Evolutionary conservation across 2,329 filamentous ascomycete species (phyloP).

Genomic region (Teratosphaeria nubilosa): DNA sequence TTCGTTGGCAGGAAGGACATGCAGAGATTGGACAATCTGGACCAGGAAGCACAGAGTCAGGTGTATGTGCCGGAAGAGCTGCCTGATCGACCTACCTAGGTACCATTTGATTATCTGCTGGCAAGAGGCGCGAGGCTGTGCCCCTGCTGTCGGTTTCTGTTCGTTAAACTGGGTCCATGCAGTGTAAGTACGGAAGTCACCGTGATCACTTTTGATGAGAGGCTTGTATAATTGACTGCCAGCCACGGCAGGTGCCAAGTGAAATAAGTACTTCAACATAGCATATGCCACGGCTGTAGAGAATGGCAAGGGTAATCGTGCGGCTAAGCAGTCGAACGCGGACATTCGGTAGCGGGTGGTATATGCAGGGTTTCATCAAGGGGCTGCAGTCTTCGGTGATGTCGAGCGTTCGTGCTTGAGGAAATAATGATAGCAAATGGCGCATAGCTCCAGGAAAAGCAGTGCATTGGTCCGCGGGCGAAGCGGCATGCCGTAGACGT

Average conservation of each 20-base stretch:
- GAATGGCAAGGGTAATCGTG: slow-evolving; percentile 2
- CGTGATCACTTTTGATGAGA: not conserved
- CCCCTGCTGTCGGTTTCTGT: slow-evolving; percentile 1
- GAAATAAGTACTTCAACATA: slow-evolving; percentile 2
- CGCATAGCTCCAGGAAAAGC: too few relatives aligned
- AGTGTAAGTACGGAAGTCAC: not conserved
- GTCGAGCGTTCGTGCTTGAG: too few relatives aligned
- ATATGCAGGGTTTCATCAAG: not conserved
- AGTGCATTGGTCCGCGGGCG: too few relatives aligned
- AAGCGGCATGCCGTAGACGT: too few relatives aligned
- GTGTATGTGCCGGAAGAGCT: slow-evolving; percentile 1
- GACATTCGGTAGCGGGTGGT: not conserved
- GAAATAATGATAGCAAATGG: too few relatives aligned
- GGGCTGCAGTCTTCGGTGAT: too few relatives aligned
- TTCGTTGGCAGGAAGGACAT: slow-evolving; percentile 1
- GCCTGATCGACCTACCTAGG: slow-evolving; percentile 1
- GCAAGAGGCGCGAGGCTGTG: slow-evolving; percentile 2
- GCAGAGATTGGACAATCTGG: not conserved
- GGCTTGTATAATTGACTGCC: not conserved
- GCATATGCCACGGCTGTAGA: slow-evolving; percentile 4
- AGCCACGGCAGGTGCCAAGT: slow-evolving; percentile 4
- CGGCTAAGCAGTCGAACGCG: slow-evolving; percentile 2
- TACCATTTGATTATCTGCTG: slow-evolving; percentile 3
- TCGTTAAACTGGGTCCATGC: slow-evolving; percentile 5
- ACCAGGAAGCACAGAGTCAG: not conserved